Conservation (phyloP, 805 yeast genomes). For the Naumovozyma baii region DNA sequence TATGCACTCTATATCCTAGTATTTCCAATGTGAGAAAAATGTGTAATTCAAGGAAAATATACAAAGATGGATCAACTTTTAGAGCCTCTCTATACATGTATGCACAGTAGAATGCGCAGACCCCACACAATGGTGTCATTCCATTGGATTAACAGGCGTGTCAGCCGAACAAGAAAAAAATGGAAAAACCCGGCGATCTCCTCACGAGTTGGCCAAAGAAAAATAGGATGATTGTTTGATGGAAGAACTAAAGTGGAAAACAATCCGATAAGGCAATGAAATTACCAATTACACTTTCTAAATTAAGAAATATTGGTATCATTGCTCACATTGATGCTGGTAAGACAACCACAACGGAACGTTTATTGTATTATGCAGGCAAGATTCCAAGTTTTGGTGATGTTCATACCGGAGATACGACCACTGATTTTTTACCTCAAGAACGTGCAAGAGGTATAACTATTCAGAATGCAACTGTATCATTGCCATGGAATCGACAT, state of each 20-base stretch:
- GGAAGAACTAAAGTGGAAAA: no score
- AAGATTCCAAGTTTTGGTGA: constrained; percentile 73
- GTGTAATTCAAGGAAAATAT: constrained; percentile 1
- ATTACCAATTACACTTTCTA: constrained; percentile 5
- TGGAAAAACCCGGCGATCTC: no score
- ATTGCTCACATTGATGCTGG: constrained; percentile 99
- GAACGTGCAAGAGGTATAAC: constrained; percentile 93
- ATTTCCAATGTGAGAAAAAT: not conserved
- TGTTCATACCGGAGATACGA: constrained; percentile 95
- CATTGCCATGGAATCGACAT: constrained; percentile 69
- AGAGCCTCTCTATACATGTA: no score
- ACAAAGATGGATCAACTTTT: not conserved
- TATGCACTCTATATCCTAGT: no score
- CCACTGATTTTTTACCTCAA: constrained; percentile 82
- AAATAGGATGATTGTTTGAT: no score
- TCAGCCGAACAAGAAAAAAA: not conserved
- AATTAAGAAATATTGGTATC: constrained; percentile 79
- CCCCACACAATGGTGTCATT: not conserved
- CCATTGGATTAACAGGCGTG: not conserved
- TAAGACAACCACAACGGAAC: constrained; percentile 92
- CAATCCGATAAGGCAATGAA: no score
- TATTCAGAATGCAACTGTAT: constrained; percentile 91
- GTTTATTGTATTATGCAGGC: constrained; percentile 88
- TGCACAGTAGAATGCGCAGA: no score
- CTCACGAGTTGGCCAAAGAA: no score